Percentiles rank a stretch among this genome's conserved stretches.
Evolutionary conservation across 768 basidiomycete genomes (phyloP).

Genomic region (Myochromella boudieri): DNA sequence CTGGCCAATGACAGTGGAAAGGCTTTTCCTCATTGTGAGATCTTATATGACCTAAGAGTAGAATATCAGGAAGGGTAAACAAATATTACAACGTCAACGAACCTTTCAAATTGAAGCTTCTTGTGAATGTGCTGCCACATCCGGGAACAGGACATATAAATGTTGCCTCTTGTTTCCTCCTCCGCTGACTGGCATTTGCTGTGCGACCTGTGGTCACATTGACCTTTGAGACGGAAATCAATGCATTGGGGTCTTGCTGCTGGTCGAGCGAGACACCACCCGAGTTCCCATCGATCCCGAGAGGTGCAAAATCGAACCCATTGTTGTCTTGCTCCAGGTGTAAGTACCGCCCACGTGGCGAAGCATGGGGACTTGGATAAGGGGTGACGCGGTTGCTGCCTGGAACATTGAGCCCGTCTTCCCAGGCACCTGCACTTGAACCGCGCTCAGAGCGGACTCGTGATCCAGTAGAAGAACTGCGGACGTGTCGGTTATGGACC

Average conservation of each 20-base stretch:
- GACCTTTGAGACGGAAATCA: slow-evolving; percentile 52
- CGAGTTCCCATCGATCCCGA: slow-evolving; percentile 9
- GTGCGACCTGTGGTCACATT: slow-evolving; percentile 93
- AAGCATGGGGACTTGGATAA: slow-evolving; percentile 69
- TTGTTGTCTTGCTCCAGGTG: slow-evolving; percentile 39
- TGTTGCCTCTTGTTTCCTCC: slow-evolving; percentile 86
- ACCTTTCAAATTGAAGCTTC: slow-evolving; percentile 94
- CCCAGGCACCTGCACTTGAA: slow-evolving; percentile 23
- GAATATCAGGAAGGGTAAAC: background rate
- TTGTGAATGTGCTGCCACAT: slow-evolving; percentile 86
- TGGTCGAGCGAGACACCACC: background rate
- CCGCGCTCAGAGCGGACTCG: slow-evolving; percentile 43
- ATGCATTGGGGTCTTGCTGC: background rate
- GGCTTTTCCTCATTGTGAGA: slow-evolving; percentile 95
- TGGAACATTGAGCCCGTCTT: slow-evolving; percentile 24
- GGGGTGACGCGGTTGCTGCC: slow-evolving; percentile 50
- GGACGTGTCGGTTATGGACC: slow-evolving; percentile 30
- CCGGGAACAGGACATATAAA: slow-evolving; percentile 82
- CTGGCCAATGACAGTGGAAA: slow-evolving; percentile 93
- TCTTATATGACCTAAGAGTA: slow-evolving; percentile 74
- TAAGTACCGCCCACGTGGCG: slow-evolving; percentile 50
- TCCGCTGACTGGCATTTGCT: slow-evolving; percentile 78
- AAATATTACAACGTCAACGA: slow-evolving; percentile 22
- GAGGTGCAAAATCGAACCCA: slow-evolving; percentile 24
- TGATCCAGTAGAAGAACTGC: slow-evolving; percentile 42